Evolutionary conservation across 176 grass and related monocot species (phyloP), one percentile per base, ranked within the genome.

Genomic region (Lolium rigidum): DNA sequence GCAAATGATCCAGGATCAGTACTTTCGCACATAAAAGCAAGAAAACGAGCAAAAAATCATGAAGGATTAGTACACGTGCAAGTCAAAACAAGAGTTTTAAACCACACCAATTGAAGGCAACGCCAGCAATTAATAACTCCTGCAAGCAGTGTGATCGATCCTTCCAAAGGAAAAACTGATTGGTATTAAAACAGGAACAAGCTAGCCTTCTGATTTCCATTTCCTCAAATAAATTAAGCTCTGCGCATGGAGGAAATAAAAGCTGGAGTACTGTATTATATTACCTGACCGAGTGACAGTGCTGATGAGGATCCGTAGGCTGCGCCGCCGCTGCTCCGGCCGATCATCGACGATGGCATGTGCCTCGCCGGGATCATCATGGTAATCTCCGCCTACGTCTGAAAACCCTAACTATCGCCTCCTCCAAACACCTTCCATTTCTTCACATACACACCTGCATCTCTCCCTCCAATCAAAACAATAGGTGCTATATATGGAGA

Each of bases 281-380:
- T 86, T 90, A 99, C 94, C 94, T 97, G 97, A 5, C 92, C 77
- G 22, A 99, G 92, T 20, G 97, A 99, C 35, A 99, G 87, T 71
- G 94, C 82, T 12, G 97, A 94, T 25, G 97, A 99, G 86, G 94
- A 97, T 35, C 90, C 94, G 26, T 90, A 99, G 13, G 82, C 72
- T 9, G 90, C 81, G 85, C 46, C 15, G 87, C 47, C 87, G 85
- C 37, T 20, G 91, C 55, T 93, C 83, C 94, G 89, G 61, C 89
- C 90, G 35, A 97, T 97, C 97, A 99, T 97, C 43, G 97, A 83
- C 25, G 97, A 81, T 61, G 90, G 83, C 78, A 91, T 89, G 78
- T 99, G 92, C 85, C 92, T 89, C 74, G 78, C 80, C 64, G 97
- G 97, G 80, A 97, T 94, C 94, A 99, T 99, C 94, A 99, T 97